A percentile compares a stretch with the other conserved stretches of the same genome.
Conservation (phyloP, 2,329 filamentous ascomycete species). For the Trichoderma atroviride region DNA sequence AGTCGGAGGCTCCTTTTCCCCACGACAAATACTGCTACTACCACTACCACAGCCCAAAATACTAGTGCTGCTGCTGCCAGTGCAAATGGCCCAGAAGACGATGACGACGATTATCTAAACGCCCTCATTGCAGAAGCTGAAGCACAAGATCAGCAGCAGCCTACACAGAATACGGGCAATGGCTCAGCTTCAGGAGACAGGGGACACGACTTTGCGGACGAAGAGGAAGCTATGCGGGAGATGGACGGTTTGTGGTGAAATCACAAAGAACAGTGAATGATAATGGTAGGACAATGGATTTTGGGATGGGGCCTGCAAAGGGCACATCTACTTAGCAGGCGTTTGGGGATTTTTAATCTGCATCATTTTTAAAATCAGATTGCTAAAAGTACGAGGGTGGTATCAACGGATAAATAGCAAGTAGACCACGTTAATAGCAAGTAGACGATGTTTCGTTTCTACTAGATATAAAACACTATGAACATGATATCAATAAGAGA, state of each 20-base stretch:
- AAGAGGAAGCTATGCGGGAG: slow-evolving; percentile 69
- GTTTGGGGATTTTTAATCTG: not conserved
- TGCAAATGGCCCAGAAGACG: slow-evolving; percentile 22
- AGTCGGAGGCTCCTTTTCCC: slow-evolving; percentile 21
- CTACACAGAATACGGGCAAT: not conserved
- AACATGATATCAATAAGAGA: not conserved
- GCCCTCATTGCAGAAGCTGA: slow-evolving; percentile 57
- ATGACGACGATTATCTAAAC: slow-evolving; percentile 48
- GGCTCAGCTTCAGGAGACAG: slow-evolving; percentile 20
- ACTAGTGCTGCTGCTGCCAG: not conserved
- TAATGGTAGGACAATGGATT: not conserved
- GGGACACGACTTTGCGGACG: slow-evolving; percentile 56
- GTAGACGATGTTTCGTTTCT: no score
- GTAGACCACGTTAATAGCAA: not conserved
- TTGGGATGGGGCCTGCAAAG: not conserved
- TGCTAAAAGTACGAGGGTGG: not conserved
- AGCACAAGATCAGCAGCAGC: slow-evolving; percentile 29
- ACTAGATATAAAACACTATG: not conserved
- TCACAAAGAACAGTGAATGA: not conserved
- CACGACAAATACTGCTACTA: not conserved
- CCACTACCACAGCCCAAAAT: not conserved
- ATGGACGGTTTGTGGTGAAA: slow-evolving; percentile 61
- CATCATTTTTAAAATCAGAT: not conserved
- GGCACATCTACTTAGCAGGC: not conserved
- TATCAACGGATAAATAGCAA: not conserved